A percentile compares a stretch with the other conserved stretches of the same genome.
phyloP scores from a whole-genome alignment of 2,329 filamentous ascomycete genomes.

The Neoscytalidium dimidiatum region DNA sequence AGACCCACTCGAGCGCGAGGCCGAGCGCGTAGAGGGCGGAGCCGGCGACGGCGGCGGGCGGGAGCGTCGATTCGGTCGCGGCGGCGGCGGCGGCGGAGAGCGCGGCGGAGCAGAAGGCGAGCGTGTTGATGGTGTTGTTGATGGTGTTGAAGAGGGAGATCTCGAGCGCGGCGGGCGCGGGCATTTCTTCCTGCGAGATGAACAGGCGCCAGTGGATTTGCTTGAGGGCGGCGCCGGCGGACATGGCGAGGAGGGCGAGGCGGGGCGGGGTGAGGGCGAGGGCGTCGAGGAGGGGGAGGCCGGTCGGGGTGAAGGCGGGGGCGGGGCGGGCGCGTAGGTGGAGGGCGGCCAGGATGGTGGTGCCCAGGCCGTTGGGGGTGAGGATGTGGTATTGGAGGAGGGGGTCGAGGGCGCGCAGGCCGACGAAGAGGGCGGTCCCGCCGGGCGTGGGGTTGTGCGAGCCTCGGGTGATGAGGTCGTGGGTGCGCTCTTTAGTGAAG shows the following conservation, averaged over 20 bases:
- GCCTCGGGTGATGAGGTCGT: constrained; percentile 44
- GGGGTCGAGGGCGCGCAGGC: constrained; percentile 50
- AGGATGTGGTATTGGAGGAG: constrained; percentile 54
- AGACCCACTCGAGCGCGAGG: constrained; percentile 55
- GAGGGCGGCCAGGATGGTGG: constrained; percentile 46
- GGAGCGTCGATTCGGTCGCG: constrained; percentile 36
- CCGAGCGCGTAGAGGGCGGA: constrained; percentile 53
- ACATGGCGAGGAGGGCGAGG: constrained; percentile 56
- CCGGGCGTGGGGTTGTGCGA: constrained; percentile 41
- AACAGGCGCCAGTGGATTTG: constrained; percentile 57
- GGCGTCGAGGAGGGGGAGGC: constrained; percentile 39
- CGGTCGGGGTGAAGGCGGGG: constrained; percentile 30
- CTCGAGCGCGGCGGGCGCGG: constrained; percentile 41
- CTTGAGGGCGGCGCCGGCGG: constrained; percentile 54
- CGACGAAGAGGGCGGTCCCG: constrained; percentile 46
- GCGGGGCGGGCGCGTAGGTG: constrained; percentile 47
- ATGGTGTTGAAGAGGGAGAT: constrained; percentile 57
- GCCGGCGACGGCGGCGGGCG: constrained; percentile 49
- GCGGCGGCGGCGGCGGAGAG: constrained; percentile 48
- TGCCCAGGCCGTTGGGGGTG: constrained; percentile 40
- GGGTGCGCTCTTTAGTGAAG: neutral
- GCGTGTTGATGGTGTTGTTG: constrained; percentile 57
- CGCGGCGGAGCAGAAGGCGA: constrained; percentile 54
- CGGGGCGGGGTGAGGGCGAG: constrained; percentile 54
- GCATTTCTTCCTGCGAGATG: constrained; percentile 55